Percentiles rank a stretch among this genome's conserved stretches.
Conservation (phyloP, 2,329 filamentous ascomycete genomes). For the Teratosphaeria zuluensis region DNA sequence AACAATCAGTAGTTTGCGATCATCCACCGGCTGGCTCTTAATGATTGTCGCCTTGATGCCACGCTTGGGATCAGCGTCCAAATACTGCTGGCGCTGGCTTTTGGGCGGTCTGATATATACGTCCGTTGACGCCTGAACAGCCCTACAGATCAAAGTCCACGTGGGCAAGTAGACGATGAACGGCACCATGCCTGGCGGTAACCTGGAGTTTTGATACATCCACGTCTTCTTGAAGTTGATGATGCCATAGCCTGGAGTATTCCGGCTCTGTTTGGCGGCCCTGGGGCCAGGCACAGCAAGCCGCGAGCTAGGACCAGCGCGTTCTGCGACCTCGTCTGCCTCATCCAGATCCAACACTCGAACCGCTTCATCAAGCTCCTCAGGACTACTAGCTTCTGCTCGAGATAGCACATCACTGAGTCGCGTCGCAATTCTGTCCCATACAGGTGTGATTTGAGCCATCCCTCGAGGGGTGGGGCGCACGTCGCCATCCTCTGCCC, state of each 20-base stretch:
- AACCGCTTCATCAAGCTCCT: constrained; percentile 41
- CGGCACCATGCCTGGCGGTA: constrained; percentile 57
- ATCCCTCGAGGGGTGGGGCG: constrained; percentile 10
- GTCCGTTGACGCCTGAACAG: constrained; percentile 65
- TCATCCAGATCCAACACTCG: background rate
- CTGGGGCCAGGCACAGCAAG: background rate
- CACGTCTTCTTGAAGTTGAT: constrained; percentile 52
- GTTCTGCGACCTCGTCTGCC: background rate
- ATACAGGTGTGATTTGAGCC: constrained; percentile 35
- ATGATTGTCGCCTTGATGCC: constrained; percentile 83
- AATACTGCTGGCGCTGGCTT: constrained; percentile 56
- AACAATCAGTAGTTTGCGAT: constrained; percentile 70
- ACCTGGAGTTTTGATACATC: constrained; percentile 64
- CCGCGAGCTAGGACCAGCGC: background rate
- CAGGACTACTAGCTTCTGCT: constrained; percentile 52
- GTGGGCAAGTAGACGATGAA: constrained; percentile 64
- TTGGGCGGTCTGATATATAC: constrained; percentile 60
- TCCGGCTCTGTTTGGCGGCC: background rate
- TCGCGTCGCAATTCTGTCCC: constrained; percentile 50
- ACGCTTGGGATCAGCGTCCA: constrained; percentile 59
- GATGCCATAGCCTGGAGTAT: constrained; percentile 2
- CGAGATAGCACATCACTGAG: constrained; percentile 60
- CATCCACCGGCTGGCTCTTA: constrained; percentile 68
- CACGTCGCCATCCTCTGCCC: background rate
- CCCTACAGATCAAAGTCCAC: constrained; percentile 67